A percentile compares a stretch with the other conserved stretches of the same genome.
Evolutionary conservation across 164 flowering plant species (phyloP).

Genomic region (Vitis vinifera): DNA sequence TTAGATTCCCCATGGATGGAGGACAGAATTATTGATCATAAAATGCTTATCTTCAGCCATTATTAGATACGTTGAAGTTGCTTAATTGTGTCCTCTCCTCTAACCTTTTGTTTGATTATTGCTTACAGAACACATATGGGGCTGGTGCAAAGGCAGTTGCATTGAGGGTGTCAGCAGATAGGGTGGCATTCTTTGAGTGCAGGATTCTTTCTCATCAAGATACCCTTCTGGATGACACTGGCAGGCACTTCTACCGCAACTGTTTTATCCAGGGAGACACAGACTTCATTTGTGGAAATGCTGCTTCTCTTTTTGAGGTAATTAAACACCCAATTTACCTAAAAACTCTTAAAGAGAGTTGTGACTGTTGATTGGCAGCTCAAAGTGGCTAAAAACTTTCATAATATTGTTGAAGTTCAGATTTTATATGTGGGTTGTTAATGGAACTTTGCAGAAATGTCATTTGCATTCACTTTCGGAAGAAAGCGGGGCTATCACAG

Average conservation of each 20-base stretch:
- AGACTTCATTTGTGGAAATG: slow-evolving; percentile 61
- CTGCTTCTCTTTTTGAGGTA: slow-evolving; percentile 54
- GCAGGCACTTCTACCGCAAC: slow-evolving; percentile 50
- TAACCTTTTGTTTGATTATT: not conserved
- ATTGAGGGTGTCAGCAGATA: slow-evolving; percentile 49
- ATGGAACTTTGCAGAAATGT: slow-evolving; percentile 35
- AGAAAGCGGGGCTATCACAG: slow-evolving; percentile 46
- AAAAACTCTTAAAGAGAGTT: no score
- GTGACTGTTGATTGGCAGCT: no score
- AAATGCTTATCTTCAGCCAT: no score
- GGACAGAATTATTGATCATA: no score
- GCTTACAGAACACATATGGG: slow-evolving; percentile 47
- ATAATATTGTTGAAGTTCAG: not conserved
- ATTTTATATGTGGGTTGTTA: not conserved
- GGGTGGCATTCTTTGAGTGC: slow-evolving; percentile 53
- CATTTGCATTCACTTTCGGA: slow-evolving; percentile 44
- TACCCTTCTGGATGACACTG: slow-evolving; percentile 44
- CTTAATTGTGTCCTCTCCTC: no score
- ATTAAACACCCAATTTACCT: not conserved
- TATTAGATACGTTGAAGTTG: no score
- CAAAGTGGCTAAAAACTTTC: no score
- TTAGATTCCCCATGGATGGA: no score
- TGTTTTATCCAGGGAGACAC: slow-evolving; percentile 56
- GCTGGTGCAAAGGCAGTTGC: slow-evolving; percentile 45
- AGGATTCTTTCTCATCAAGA: slow-evolving; percentile 51